Base-by-base conservation (phyloP, 179 eudicot genomes). In the Spergularia azorica region DNA sequence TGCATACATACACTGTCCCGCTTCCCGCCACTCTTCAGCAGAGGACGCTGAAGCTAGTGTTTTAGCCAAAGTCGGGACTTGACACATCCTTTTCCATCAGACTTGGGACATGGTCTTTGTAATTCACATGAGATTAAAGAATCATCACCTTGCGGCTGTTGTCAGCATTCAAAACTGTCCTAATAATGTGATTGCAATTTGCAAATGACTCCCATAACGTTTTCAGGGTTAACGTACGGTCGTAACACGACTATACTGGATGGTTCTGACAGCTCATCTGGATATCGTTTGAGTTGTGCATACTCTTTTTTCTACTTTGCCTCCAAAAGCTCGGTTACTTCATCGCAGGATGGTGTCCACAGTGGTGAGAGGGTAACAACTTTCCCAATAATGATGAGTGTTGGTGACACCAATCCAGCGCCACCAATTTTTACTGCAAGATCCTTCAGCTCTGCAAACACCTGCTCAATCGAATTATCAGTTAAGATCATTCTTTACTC, bases 301-400 rank as follows among this genome's bases (percentile, higher is more conserved):
- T 39, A 18, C 16, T 50, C 16, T 26, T 21, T 51, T 58, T 50
- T 63, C 79, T 83, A 83, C 51, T 69, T 72, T 11, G 80, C 72
- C 75, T 79, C 78, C 58, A 73, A 73, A 32, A 83, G 72, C 62
- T 79, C 78, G 5, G 72, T 38, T 46, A 61, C 11, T 72, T 76
- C 87, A 67, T 73, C 76, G 16, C 77, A 82, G 58, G 89, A 73
- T 68, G 77, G 77, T 26, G 90, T 80, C 98, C 98, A 94, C 46
- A 90, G 76, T 59, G 97, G 94, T 50, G 98, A 94, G 58, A 94
- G 97, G 54, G 96, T 85, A 70, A 94, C 96, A 26, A 92, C 98
- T 78, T 87, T 94, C 72, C 98, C 98, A 17, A 94, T 92, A 64
- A 94, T 81, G 82, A 94, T 88, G 5, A 94, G 84, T 9, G 98